Evolutionary conservation across 1,284 basidiomycete species (phyloP).

Genomic region (Ustilago esculenta): DNA sequence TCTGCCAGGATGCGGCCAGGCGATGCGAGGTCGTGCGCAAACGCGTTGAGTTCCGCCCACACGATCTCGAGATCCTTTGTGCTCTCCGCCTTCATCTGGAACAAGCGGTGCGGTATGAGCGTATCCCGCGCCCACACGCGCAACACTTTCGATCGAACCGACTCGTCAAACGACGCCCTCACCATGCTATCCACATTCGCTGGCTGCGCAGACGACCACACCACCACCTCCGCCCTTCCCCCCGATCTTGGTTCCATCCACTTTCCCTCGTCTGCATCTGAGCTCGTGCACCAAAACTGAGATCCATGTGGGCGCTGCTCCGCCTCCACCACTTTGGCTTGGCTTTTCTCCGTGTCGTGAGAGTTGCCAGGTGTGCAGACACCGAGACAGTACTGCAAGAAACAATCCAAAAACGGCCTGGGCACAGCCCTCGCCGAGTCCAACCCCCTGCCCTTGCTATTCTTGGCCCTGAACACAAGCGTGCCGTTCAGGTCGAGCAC

Average conservation of each 20-base stretch:
- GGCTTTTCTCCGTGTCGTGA: neutral
- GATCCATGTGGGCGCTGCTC: conserved; percentile 35
- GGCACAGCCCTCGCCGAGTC: conserved; percentile 37
- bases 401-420: conserved; percentile 76
- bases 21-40: neutral
- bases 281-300: conserved; percentile 39
- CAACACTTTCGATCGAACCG: conserved; percentile 70
- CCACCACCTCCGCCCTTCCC: conserved; percentile 80
- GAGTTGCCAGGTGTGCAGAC: conserved; percentile 1
- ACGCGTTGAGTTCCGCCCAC: conserved; percentile 72
- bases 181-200: conserved; percentile 76
- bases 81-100: conserved; percentile 25
- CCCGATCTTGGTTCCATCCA: conserved; percentile 2
- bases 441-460: conserved; percentile 16
- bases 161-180: conserved; percentile 43
- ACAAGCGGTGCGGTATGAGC: conserved; percentile 68
- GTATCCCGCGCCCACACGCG: conserved; percentile 83
- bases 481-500: conserved; percentile 85
- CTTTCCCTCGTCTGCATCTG: neutral
- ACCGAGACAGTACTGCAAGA: conserved; percentile 72
- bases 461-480: conserved; percentile 75
- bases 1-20: conserved; percentile 32
- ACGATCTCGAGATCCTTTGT: conserved; percentile 80
- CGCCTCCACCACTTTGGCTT: neutral
- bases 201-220: conserved; percentile 86